phyloP scores from a whole-genome alignment of 2,329 filamentous ascomycete species.

The Fusarium sulawesiense region DNA sequence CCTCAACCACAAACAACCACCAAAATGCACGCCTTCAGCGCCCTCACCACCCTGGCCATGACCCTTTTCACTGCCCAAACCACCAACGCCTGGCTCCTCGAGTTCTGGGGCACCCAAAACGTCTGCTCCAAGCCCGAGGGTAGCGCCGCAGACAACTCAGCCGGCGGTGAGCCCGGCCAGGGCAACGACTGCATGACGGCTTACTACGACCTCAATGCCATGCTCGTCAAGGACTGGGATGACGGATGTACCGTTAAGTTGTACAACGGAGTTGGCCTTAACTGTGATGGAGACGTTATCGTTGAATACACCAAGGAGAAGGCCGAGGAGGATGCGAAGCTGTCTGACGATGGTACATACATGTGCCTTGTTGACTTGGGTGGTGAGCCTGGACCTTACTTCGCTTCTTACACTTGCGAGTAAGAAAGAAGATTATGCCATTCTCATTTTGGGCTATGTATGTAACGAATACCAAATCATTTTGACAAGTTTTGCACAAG shows the following conservation, averaged over 20 bases:
- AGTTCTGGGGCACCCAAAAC: conserved; percentile 29
- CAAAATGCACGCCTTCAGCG: conserved; percentile 16
- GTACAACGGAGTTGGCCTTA: conserved; percentile 7
- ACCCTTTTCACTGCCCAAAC: conserved; percentile 17
- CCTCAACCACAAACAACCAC: not conserved
- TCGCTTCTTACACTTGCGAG: conserved; percentile 13
- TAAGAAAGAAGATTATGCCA: not conserved
- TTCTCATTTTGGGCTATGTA: not conserved
- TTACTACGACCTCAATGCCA: conserved; percentile 19
- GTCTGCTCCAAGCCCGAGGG: conserved; percentile 9
- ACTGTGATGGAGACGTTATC: not conserved
- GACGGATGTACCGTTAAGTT: conserved; percentile 23
- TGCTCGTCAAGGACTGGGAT: conserved; percentile 24
- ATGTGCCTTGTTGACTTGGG: conserved; percentile 14
- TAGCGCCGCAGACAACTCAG: conserved; percentile 9
- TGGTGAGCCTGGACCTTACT: conserved; percentile 15
- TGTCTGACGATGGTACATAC: conserved; percentile 14
- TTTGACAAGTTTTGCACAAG: not conserved
- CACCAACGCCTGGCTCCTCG: conserved; percentile 22
- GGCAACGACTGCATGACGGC: conserved; percentile 20
- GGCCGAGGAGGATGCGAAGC: conserved; percentile 1
- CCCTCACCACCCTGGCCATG: conserved; percentile 12
- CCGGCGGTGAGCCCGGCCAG: not conserved
- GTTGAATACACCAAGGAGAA: conserved; percentile 3
- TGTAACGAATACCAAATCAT: not conserved